Percentiles rank a stretch among this genome's conserved stretches.
These are phyloP conservation scores for Takashimella koratensis DNA, from an alignment of 1,284 basidiomycete species.

Conservation along the genomic window DNA sequence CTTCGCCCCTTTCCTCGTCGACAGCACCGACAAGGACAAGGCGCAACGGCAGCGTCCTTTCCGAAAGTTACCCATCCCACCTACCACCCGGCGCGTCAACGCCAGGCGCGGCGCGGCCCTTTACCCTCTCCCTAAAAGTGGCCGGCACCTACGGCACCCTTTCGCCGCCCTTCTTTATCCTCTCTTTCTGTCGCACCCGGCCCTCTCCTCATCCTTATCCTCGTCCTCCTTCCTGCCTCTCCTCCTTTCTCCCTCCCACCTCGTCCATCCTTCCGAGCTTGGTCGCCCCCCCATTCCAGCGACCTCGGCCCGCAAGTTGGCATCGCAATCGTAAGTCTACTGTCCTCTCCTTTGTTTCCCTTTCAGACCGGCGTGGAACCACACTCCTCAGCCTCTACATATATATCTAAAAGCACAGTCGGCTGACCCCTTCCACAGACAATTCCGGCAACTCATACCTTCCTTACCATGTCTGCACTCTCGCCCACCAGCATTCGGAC, in stretches of 20 bases:
- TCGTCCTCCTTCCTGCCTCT: neutral
- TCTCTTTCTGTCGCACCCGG: neutral
- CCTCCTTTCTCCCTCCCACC: neutral
- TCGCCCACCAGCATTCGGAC: neutral
- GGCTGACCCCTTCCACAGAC: neutral
- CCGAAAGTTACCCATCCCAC: too few relatives aligned
- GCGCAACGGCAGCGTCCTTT: too few relatives aligned
- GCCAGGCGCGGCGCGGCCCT: too few relatives aligned
- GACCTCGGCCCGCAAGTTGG: too few relatives aligned
- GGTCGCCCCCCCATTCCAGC: too few relatives aligned
- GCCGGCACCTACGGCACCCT: too few relatives aligned
- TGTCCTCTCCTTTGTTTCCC: neutral
- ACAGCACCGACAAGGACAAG: too few relatives aligned
- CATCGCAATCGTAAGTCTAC: neutral
- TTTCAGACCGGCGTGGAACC: neutral
- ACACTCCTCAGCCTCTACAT: neutral
- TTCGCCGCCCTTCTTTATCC: too few relatives aligned
- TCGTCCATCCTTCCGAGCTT: neutral
- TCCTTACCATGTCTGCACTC: neutral
- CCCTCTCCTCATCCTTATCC: neutral
- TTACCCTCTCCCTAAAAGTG: too few relatives aligned
- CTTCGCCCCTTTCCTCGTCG: too few relatives aligned
- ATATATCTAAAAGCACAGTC: neutral
- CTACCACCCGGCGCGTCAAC: too few relatives aligned
- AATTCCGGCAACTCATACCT: neutral